Conservation (phyloP, 2,329 filamentous ascomycete species). For the Penicillium verrucosum region DNA sequence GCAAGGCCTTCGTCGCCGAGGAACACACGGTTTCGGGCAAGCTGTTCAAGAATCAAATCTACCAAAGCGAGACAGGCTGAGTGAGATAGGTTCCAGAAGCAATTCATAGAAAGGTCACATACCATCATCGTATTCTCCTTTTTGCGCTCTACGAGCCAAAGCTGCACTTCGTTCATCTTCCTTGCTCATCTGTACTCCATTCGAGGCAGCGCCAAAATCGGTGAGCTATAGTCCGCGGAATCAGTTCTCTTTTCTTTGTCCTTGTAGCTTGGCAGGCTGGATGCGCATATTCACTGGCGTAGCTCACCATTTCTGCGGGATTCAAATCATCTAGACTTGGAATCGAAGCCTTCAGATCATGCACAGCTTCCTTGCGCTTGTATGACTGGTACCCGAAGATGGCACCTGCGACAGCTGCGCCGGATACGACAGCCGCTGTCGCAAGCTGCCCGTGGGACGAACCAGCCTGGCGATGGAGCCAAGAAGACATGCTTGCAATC, state of each 20-base stretch:
- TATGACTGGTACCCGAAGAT: conserved; percentile 58
- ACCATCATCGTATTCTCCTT: conserved; percentile 64
- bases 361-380: conserved; percentile 53
- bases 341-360: conserved; percentile 60
- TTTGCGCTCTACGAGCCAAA: conserved; percentile 58
- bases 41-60: conserved; percentile 90
- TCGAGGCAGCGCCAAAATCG: conserved; percentile 46
- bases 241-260: conserved; percentile 30
- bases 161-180: conserved; percentile 59
- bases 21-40: conserved; percentile 90
- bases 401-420: conserved; percentile 46
- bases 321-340: conserved; percentile 53
- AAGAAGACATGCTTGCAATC: conserved; percentile 40
- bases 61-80: not conserved
- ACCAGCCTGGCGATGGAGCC: conserved; percentile 43
- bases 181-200: conserved; percentile 34
- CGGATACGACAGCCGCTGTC: conserved; percentile 43
- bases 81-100: conserved; percentile 7
- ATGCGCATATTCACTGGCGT: not conserved
- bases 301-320: conserved; percentile 48
- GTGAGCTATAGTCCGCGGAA: conserved; percentile 46
- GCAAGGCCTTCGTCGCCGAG: conserved; percentile 75
- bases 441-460: conserved; percentile 44
- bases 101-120: conserved; percentile 1
- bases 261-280: not conserved